Evolutionary conservation across 2,329 filamentous ascomycete species (phyloP).

Genomic region (Arthroderma sp.): DNA sequence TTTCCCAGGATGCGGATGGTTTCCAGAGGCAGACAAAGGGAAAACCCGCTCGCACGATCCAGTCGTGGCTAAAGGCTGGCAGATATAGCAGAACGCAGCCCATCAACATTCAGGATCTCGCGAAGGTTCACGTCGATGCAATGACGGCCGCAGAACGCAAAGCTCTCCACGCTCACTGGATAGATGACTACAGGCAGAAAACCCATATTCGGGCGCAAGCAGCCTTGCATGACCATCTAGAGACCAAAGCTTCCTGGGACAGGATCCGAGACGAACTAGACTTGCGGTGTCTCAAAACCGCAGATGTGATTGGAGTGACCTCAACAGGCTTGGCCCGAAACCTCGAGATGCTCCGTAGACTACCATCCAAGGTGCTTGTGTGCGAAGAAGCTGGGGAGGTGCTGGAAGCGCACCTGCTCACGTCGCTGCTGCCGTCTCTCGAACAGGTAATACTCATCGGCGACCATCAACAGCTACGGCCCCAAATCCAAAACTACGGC

Average conservation of each 20-base stretch:
- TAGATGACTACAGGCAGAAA: no score
- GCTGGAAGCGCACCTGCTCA: slow-evolving; percentile 53
- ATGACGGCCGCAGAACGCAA: slow-evolving; percentile 16
- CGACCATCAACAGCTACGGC: slow-evolving; percentile 59
- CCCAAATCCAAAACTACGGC: slow-evolving; percentile 49
- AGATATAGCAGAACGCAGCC: slow-evolving; percentile 2
- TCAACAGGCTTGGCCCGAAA: slow-evolving; percentile 58
- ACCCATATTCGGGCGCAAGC: slow-evolving; percentile 2
- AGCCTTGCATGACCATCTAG: slow-evolving; percentile 2
- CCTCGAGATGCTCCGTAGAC: slow-evolving; percentile 39
- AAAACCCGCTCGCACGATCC: slow-evolving; percentile 6
- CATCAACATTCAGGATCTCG: slow-evolving; percentile 6
- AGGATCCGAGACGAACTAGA: slow-evolving; percentile 22
- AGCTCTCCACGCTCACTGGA: slow-evolving; percentile 20
- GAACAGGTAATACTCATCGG: slow-evolving; percentile 59
- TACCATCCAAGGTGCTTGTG: slow-evolving; percentile 43
- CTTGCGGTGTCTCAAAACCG: slow-evolving; percentile 36
- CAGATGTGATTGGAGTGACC: slow-evolving; percentile 55
- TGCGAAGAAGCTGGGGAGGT: slow-evolving; percentile 65
- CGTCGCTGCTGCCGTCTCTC: slow-evolving; percentile 41
- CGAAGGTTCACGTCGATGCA: slow-evolving; percentile 6
- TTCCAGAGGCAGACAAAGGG: slow-evolving; percentile 8
- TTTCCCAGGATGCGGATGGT: slow-evolving; percentile 13
- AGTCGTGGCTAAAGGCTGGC: slow-evolving; percentile 14
- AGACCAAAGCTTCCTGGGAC: slow-evolving; percentile 7